Conservation (phyloP, 306 rosid species). For the Gillenia trifoliata region DNA sequence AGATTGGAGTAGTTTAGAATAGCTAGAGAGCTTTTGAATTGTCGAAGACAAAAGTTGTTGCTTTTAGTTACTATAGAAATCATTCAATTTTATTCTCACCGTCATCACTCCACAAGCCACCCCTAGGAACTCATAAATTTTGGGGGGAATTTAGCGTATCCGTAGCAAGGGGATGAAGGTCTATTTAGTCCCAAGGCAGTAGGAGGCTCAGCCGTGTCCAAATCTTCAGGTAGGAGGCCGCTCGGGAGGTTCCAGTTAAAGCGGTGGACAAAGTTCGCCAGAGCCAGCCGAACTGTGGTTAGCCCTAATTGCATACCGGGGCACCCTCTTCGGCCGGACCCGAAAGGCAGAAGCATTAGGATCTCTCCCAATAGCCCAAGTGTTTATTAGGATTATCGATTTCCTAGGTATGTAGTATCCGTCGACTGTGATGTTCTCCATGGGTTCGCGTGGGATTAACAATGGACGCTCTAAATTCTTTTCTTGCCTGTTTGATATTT, state of each 20-base stretch:
- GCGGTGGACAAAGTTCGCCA: slow-evolving; percentile 33
- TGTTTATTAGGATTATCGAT: slow-evolving; percentile 13
- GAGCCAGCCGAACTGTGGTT: background rate
- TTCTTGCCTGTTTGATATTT: too few species aligned
- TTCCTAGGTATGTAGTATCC: slow-evolving; percentile 18
- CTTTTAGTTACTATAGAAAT: too few species aligned
- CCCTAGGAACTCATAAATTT: too few species aligned
- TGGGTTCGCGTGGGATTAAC: slow-evolving; percentile 10
- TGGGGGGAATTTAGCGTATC: too few species aligned
- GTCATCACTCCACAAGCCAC: too few species aligned
- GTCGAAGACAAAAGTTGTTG: too few species aligned
- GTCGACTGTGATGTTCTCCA: background rate
- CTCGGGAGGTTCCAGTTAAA: slow-evolving; percentile 42
- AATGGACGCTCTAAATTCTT: too few species aligned
- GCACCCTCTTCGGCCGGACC: slow-evolving; percentile 20
- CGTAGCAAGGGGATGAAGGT: background rate
- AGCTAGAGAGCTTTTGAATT: too few species aligned
- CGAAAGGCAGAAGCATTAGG: slow-evolving; percentile 42
- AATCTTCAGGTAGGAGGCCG: slow-evolving; percentile 5
- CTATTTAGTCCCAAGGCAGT: background rate
- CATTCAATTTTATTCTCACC: too few species aligned
- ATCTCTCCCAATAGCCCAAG: slow-evolving; percentile 35
- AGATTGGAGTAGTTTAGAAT: too few species aligned
- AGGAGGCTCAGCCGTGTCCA: slow-evolving; percentile 34
- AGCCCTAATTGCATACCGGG: slow-evolving; percentile 14